phyloP scores from a whole-genome alignment of 1,284 basidiomycete genomes.

The Trichosporon ovoides region DNA sequence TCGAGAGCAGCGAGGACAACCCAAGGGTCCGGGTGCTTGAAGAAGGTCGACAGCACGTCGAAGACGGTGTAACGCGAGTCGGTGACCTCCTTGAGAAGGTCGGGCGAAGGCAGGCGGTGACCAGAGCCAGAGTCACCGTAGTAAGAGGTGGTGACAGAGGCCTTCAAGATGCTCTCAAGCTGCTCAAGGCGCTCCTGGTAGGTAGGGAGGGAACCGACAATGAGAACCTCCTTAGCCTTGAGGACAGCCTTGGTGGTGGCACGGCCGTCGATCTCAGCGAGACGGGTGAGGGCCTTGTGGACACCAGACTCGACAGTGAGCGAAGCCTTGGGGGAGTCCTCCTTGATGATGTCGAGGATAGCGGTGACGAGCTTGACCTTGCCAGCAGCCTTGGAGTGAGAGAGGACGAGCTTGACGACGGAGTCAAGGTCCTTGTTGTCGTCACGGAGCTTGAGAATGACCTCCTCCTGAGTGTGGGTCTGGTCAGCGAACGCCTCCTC shows the following conservation, averaged over 20 bases:
- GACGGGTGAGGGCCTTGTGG: constrained; percentile 40
- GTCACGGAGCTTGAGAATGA: constrained; percentile 83
- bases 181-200: constrained; percentile 89
- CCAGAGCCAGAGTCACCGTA: constrained; percentile 78
- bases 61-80: constrained; percentile 96
- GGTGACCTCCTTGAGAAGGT: constrained; percentile 85
- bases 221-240: constrained; percentile 96
- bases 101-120: constrained; percentile 67
- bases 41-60: constrained; percentile 95
- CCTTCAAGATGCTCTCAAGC: constrained; percentile 89
- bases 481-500: constrained; percentile 80
- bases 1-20: constrained; percentile 88
- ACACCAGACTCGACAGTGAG: constrained; percentile 47
- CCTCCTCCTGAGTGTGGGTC: constrained; percentile 77
- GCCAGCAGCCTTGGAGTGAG: constrained; percentile 90
- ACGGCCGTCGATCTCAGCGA: constrained; percentile 70
- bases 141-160: constrained; percentile 75
- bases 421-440: constrained; percentile 90
- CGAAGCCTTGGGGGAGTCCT: constrained; percentile 66
- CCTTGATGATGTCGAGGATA: constrained; percentile 83
- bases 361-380: constrained; percentile 84
- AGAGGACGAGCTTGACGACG: constrained; percentile 80
- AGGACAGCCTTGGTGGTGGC: constrained; percentile 83
- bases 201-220: constrained; percentile 91
- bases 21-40: constrained; percentile 77